These are phyloP conservation scores for Amniculicola lignicola DNA, from an alignment of 495 filamentous ascomycete species.

Conservation along the genomic window DNA sequence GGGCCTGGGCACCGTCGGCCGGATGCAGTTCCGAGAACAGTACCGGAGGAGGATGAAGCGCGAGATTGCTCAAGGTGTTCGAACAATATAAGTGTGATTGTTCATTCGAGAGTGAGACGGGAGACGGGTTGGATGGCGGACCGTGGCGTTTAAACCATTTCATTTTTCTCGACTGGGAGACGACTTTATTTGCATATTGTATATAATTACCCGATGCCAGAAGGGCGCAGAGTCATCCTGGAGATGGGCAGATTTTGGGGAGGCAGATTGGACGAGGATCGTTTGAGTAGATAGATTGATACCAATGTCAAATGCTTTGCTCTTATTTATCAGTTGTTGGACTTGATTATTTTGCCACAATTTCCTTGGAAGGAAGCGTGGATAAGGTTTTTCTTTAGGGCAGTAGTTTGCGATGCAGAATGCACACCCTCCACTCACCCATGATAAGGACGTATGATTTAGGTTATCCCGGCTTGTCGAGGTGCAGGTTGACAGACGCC, in stretches of 20 bases:
- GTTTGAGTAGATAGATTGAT: not conserved
- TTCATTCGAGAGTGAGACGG: not conserved
- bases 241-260: conserved; percentile 13
- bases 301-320: no score
- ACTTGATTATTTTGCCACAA: no score
- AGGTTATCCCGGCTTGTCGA: no score
- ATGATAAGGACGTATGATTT: no score
- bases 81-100: conserved; percentile 22
- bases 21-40: conserved; percentile 61
- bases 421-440: no score
- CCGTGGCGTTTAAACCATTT: no score
- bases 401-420: no score
- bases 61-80: conserved; percentile 14
- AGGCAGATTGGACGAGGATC: not conserved
- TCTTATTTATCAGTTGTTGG: no score
- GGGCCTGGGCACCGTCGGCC: conserved; percentile 58
- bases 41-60: conserved; percentile 53
- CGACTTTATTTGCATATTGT: conserved; percentile 21
- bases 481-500: no score
- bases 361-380: no score
- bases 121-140: not conserved
- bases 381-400: no score
- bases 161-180: not conserved
- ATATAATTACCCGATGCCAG: conserved; percentile 22
- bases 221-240: conserved; percentile 31